Evolutionary conservation across 2,329 filamentous ascomycete genomes (phyloP), one percentile per base, ranked within the genome.

Genomic region (Verticillium longisporum): DNA sequence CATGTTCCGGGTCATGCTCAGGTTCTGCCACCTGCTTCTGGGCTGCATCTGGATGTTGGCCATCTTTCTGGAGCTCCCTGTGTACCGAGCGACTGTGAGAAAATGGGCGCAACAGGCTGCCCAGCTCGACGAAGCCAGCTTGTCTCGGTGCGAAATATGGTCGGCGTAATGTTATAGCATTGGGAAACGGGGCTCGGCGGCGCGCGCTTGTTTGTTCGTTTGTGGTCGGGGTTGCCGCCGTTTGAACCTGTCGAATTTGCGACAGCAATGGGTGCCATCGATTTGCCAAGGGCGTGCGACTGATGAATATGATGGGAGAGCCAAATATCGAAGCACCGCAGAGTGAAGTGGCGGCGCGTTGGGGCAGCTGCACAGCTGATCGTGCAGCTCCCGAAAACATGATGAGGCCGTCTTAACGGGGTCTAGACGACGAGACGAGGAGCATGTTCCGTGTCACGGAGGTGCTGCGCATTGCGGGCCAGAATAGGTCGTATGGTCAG

Each of bases 371-470:
- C 73, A 69, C 67, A 65, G 75, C 74, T 69, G 77, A 78, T 68
- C 79, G 80, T 69, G 79, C 74, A 70, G 75, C 75, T 72, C 77
- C 79, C 74, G 78, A 75, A 50, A 50, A n/a, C 72, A 76, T 77
- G 80, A 83, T 83, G 67, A 68, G 77, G 69, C 70, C 67, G 63
- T 68, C 26, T 58, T 58, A 36, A 14, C 32, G 56, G 37, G 37
- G 53, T 56, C n/a, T 65, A 58, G 38, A 45, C 37, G 56, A 33
- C 37, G 38, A 32, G 37, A 15, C 41, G 32, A 41, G 37, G 14
- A 33, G 56, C 56, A 58, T 58, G 37, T 58, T 58, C 56, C 32
- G 37, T 14, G 21, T 58, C 18, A 45, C 38, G 56, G 37, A 31
- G 18, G 18, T 41, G 37, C 31, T 58, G 56, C 56, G 56, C 56